Evolutionary conservation across 331 rosid genomes (phyloP), one percentile per base, ranked within the genome.

Genomic region (Erythrophleum ivorense): DNA sequence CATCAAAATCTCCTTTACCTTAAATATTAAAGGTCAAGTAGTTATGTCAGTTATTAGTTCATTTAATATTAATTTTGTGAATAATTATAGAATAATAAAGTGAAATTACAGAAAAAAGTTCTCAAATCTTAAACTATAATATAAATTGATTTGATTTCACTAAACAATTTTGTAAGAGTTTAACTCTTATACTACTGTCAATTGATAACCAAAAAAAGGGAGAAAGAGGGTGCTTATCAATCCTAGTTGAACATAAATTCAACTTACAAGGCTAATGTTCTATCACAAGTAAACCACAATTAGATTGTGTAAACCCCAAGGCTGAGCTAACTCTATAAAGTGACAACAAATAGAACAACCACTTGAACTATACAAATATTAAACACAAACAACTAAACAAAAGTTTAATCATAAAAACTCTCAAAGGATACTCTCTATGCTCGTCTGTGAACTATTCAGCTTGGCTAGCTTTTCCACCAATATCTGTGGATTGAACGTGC

Each of bases 371-470:
- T 34, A 16, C 70, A 63, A 33, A 63, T 14, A 63, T 34, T 34
- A 41, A 15, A 15, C 45, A 63, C 11, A 63, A 63, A 34, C 70
- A 63, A 14, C 70, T 15, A 14, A 43, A 43, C 46, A 43, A 57
- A 59, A 63, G 11, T 14, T 63, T 63, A 41, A 33, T 63, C 70
- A 34, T 31, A n/a, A 40, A 65, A 18, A 70, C 5, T 14, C 11
- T 63, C 70, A 73, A 55, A 96, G 99, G 99, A 96, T 96, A 96
- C 99, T 96, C 90, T 96, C 99, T 85, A 96, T 96, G 94, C 99
- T 96, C 5, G 99, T 86, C 85, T 96, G 99, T 4, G 99, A 88
- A 82, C 73, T 86, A 87, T 96, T 96, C 89, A 96, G 94, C 95
- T 92, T 94, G 85, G 92, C 87, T 46, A 96, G 91, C 91, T 96